Evolutionary conservation across 495 filamentous ascomycete species (phyloP), one percentile per base, ranked within the genome.

Genomic region (Emericellopsis terricola): DNA sequence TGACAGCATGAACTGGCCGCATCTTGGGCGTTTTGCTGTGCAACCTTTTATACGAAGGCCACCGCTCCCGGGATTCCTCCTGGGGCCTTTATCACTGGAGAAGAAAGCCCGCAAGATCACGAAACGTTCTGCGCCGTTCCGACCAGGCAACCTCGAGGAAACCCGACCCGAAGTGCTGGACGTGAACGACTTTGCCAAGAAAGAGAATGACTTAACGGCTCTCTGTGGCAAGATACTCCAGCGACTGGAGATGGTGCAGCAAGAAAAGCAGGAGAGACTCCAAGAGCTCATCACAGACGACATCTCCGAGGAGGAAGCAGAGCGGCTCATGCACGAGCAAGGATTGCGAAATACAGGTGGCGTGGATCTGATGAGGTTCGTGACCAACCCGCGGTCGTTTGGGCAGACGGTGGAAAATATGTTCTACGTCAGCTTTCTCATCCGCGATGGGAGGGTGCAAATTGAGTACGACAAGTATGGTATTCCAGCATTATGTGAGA

Each of bases 381-480:
- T 81, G 20, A 62, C 94, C 38, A 92, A 99, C 42, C 87, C 89
- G 3, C 51, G 53, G 1, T 91, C 81, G 1, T 99, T 96, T 46
- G 84, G 86, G 0, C 91, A 99, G 56, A 94, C 82, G 2, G 71
- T 96, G 3, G 89, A 99, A 52, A 99, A 99, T 50, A 55, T 99
- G 44, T 99, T 99, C 55, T 94, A 94, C 47, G 65, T 93, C 38
- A 87, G 80, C 49, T 99, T 99, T 53, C 56, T 99, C 36, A 83
- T 94, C 37, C 72, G 76, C 34, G 91, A 99, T 50, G 86, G 87
- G 5, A 68, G 59, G 36, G 66, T 79, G 8, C 76, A 69, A 20
- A 59, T 93, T 15, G 52, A 57, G 0, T 61, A 64, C 28, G 79
- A 87, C 50, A 59, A 68, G 8, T 49, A 76, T 14, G 62, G 61